These are phyloP conservation scores for Aureobasidium musti DNA, from an alignment of 2,329 filamentous ascomycete species.

Conservation along the genomic window DNA sequence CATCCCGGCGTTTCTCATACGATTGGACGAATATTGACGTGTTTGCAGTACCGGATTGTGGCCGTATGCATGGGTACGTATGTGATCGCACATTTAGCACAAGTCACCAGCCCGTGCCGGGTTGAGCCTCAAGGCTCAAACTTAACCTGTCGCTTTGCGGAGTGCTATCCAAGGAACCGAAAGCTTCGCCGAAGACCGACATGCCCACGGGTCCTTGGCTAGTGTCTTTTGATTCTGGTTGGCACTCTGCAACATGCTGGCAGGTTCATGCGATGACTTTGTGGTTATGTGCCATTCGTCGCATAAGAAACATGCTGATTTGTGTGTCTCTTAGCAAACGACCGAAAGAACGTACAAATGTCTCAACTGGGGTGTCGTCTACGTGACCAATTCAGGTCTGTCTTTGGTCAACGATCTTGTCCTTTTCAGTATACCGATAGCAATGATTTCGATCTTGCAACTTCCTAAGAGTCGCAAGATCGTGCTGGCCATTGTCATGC, in stretches of 20 bases:
- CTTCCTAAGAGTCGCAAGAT: constrained; percentile 51
- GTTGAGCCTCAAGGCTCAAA: neutral
- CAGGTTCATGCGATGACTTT: neutral
- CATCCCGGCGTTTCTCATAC: too few relatives aligned
- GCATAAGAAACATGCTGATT: neutral
- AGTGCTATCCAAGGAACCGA: neutral
- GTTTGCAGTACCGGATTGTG: constrained; percentile 47
- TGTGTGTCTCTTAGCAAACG: constrained; percentile 40
- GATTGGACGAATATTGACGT: neutral
- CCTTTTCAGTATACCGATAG: constrained; percentile 54
- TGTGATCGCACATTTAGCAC: neutral
- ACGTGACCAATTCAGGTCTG: constrained; percentile 54
- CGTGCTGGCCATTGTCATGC: constrained; percentile 51
- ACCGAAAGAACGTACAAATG: constrained; percentile 48
- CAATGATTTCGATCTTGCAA: constrained; percentile 52
- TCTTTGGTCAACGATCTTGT: constrained; percentile 55
- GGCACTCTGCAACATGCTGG: too few relatives aligned
- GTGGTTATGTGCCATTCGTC: neutral
- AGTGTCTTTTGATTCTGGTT: too few relatives aligned
- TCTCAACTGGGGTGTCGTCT: constrained; percentile 55
- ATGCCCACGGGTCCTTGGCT: too few relatives aligned
- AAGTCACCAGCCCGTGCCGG: neutral
- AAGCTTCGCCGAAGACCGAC: too few relatives aligned
- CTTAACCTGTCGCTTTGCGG: neutral
- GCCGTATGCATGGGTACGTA: constrained; percentile 50